Evolutionary conservation across 495 filamentous ascomycete species (phyloP).

Genomic region (Penicillium tannophilum): DNA sequence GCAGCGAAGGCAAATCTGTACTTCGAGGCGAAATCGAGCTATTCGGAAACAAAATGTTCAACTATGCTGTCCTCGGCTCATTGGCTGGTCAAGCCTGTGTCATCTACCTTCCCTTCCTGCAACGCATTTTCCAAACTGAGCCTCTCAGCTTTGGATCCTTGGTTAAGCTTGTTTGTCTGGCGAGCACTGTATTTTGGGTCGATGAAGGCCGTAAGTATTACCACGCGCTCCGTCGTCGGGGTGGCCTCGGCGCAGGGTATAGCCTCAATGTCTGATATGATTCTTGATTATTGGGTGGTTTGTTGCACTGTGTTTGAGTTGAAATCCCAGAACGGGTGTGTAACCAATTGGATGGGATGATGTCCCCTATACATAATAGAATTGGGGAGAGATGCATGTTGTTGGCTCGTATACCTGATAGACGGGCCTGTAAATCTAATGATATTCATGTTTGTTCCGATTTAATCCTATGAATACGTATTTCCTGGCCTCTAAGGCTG

Average conservation of each 20-base stretch:
- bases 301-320: neutral
- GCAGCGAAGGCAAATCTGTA: slow-evolving; percentile 86
- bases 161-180: slow-evolving; percentile 66
- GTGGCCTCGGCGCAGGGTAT: slow-evolving; percentile 43
- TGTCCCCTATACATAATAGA: slow-evolving; percentile 29
- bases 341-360: slow-evolving; percentile 25
- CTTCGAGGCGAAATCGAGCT: slow-evolving; percentile 81
- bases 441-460: slow-evolving; percentile 5
- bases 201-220: slow-evolving; percentile 86
- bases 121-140: slow-evolving; percentile 95
- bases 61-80: slow-evolving; percentile 85
- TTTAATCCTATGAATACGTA: neutral
- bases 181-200: slow-evolving; percentile 90
- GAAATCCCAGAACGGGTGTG: slow-evolving; percentile 10
- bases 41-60: slow-evolving; percentile 90
- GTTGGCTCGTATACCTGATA: neutral
- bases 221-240: slow-evolving; percentile 33
- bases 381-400: slow-evolving; percentile 5
- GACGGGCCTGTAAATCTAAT: slow-evolving; percentile 4
- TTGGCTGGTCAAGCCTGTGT: slow-evolving; percentile 84
- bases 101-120: slow-evolving; percentile 90
- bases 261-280: slow-evolving; percentile 46
- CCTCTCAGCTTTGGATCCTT: slow-evolving; percentile 74
- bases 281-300: neutral
- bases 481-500: neutral